These are phyloP conservation scores for Yamadazyma phyllophila DNA, from an alignment of 805 yeast genomes.

Conservation along the genomic window DNA sequence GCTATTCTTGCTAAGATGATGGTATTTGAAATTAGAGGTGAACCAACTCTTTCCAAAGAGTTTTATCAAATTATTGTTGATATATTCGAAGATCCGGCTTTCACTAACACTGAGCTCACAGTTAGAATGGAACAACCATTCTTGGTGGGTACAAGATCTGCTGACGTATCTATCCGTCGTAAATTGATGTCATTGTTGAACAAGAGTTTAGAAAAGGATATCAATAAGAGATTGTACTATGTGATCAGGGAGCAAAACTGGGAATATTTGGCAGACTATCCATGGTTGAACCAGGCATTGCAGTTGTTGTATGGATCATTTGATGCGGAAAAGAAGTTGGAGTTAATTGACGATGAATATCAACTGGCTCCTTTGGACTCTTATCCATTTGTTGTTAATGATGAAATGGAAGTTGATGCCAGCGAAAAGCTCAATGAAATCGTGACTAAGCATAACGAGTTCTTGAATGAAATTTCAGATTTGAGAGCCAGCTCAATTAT, in stretches of 20 bases:
- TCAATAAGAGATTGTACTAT: slow-evolving; percentile 77
- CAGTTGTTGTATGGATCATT: slow-evolving; percentile 82
- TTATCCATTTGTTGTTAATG: slow-evolving; percentile 30
- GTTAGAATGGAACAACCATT: slow-evolving; percentile 96
- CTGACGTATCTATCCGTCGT: slow-evolving; percentile 70
- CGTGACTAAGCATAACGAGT: slow-evolving; percentile 26
- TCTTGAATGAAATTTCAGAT: slow-evolving; percentile 28
- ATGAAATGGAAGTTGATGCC: slow-evolving; percentile 29
- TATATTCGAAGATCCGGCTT: slow-evolving; percentile 75
- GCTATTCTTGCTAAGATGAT: slow-evolving; percentile 92
- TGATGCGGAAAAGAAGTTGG: slow-evolving; percentile 47
- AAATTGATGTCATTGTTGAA: slow-evolving; percentile 78
- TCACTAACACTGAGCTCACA: slow-evolving; percentile 83
- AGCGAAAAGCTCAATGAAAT: slow-evolving; percentile 20
- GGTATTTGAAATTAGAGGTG: slow-evolving; percentile 86
- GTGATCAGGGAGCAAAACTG: slow-evolving; percentile 94
- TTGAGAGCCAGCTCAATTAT: slow-evolving; percentile 59
- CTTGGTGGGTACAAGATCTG: slow-evolving; percentile 84
- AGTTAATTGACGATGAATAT: slow-evolving; percentile 47
- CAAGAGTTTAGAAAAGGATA: slow-evolving; percentile 72
- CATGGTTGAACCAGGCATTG: slow-evolving; percentile 92
- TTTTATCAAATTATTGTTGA: slow-evolving; percentile 86
- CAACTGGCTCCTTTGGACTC: slow-evolving; percentile 52
- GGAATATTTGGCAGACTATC: slow-evolving; percentile 91
- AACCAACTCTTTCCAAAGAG: slow-evolving; percentile 68